Conservation (phyloP, 331 rosid genomes). For the Malus hybrid region DNA sequence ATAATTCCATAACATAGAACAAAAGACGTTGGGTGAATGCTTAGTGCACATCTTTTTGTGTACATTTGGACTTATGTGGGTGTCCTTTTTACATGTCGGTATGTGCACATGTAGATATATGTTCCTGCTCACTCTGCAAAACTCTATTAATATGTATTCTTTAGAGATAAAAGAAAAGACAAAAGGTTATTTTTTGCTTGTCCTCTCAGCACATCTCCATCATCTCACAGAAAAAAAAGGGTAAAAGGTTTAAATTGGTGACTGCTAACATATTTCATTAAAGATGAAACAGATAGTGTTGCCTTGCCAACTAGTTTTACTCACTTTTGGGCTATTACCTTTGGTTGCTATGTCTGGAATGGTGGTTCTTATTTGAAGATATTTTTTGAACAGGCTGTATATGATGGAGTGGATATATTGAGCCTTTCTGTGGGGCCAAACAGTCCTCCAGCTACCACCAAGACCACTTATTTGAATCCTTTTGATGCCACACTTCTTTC, state of each 20-base stretch:
- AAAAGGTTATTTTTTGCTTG: not conserved
- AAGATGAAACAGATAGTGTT: not conserved
- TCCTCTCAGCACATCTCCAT: not conserved
- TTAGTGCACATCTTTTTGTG: not conserved
- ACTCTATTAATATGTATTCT: not conserved
- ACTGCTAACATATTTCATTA: not conserved
- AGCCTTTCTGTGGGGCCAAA: slow-evolving; percentile 98
- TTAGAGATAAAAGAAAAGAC: not conserved
- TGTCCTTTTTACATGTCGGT: not conserved
- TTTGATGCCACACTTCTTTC: slow-evolving; percentile 99
- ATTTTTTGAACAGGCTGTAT: slow-evolving; percentile 73
- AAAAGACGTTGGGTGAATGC: not conserved
- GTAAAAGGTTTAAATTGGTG: not conserved
- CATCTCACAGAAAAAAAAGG: not conserved
- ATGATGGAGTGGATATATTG: slow-evolving; percentile 95
- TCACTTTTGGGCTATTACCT: not conserved
- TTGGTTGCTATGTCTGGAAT: not conserved
- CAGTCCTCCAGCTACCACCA: slow-evolving; percentile 92
- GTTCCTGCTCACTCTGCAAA: not conserved
- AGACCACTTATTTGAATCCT: slow-evolving; percentile 85
- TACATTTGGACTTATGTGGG: too few relatives aligned
- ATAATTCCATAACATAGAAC: slow-evolving; percentile 6
- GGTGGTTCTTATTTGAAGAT: slow-evolving; percentile 4
- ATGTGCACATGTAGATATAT: not conserved
- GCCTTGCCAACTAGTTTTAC: not conserved